A percentile compares a stretch with the other conserved stretches of the same genome.
Conservation (phyloP, 2,329 filamentous ascomycete species). For the Emmonsiellopsis sp. region DNA sequence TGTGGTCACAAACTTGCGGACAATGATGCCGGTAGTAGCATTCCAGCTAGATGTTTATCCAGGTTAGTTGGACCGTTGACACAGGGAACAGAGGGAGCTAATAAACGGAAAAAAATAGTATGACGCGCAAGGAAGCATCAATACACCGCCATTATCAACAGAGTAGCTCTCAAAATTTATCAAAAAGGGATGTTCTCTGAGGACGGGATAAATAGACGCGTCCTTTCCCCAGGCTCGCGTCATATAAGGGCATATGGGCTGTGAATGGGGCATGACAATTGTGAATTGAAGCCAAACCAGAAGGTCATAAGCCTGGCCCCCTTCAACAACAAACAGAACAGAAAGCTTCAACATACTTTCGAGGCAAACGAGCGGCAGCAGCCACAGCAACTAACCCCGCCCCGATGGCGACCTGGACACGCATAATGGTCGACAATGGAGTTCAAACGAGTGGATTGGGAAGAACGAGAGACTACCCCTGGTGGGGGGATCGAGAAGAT, state of each 20-base stretch:
- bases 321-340: not conserved
- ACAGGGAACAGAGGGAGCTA: not conserved
- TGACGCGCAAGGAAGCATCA: not conserved
- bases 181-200: not conserved
- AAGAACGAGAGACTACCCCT: not conserved
- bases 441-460: not conserved
- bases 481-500: not conserved
- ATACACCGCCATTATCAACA: not conserved
- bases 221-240: not conserved
- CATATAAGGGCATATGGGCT: not conserved
- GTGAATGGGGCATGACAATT: not conserved
- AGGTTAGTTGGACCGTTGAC: not conserved
- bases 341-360: not conserved
- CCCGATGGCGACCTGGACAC: not conserved
- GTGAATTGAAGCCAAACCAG: not conserved
- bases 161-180: not conserved
- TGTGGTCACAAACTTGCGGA: not conserved
- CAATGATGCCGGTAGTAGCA: not conserved
- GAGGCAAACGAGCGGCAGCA: constrained; percentile 1
- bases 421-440: not conserved
- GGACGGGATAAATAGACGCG: not conserved
- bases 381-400: constrained; percentile 1
- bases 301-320: not conserved
- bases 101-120: not conserved
- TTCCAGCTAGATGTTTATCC: not conserved